These are phyloP conservation scores for Cephalotrichum gorgonifer DNA, from an alignment of 2,329 filamentous ascomycete genomes.

Conservation along the genomic window DNA sequence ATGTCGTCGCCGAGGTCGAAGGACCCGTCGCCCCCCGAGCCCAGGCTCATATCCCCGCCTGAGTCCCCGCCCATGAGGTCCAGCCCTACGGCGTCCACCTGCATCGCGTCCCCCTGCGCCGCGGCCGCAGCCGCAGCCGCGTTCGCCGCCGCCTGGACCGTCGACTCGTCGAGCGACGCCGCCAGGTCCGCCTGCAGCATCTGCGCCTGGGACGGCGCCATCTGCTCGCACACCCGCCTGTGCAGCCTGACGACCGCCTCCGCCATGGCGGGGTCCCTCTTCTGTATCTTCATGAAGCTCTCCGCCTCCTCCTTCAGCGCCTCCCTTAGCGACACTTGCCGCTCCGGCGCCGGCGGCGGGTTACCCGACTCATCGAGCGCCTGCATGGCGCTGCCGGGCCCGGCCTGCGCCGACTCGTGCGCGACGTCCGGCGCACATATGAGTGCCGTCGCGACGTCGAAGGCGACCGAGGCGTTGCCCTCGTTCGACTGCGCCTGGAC, in stretches of 20 bases:
- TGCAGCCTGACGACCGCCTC: conserved; percentile 54
- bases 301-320: conserved; percentile 48
- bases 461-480: conserved; percentile 48
- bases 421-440: conserved; percentile 56
- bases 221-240: conserved; percentile 55
- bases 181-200: conserved; percentile 3
- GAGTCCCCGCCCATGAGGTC: conserved; percentile 1
- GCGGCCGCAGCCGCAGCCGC: neutral
- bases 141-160: neutral
- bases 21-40: neutral
- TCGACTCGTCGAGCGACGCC: conserved; percentile 1
- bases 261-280: conserved; percentile 44
- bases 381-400: conserved; percentile 16
- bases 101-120: conserved; percentile 3
- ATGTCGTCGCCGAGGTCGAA: conserved; percentile 2
- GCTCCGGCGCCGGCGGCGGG: conserved; percentile 27
- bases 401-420: conserved; percentile 28
- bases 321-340: conserved; percentile 46
- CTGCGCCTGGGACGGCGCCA: conserved; percentile 29
- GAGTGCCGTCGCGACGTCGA: conserved; percentile 60
- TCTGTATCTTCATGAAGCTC: conserved; percentile 44
- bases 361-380: conserved; percentile 24
- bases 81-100: conserved; percentile 3
- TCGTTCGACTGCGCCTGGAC: conserved; percentile 50
- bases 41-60: conserved; percentile 1